These are phyloP conservation scores for Neophaeococcomyces mojaviensis DNA, from an alignment of 2,329 filamentous ascomycete species.

Conservation along the genomic window DNA sequence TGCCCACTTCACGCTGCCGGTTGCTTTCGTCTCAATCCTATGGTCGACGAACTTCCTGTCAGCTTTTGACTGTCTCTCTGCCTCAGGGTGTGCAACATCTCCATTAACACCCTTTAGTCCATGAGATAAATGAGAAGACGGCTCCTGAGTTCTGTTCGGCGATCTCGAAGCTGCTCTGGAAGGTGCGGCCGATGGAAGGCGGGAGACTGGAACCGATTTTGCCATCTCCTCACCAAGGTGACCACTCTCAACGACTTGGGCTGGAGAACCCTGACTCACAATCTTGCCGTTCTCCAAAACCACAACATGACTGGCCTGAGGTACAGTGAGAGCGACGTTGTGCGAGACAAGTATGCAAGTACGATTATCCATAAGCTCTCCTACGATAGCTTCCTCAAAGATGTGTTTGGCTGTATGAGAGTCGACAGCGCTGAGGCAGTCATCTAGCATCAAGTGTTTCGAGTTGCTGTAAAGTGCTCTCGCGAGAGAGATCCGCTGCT, in stretches of 20 bases:
- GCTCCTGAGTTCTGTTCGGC: constrained; percentile 54
- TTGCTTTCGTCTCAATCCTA: constrained; percentile 68
- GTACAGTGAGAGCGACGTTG: constrained; percentile 81
- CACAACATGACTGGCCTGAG: constrained; percentile 71
- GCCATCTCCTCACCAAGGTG: constrained; percentile 78
- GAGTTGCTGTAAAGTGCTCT: constrained; percentile 94
- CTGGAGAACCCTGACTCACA: constrained; percentile 64
- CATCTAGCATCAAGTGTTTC: constrained; percentile 81
- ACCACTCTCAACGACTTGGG: constrained; percentile 76
- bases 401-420: constrained; percentile 98
- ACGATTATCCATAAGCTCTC: constrained; percentile 76
- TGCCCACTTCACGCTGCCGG: constrained; percentile 77
- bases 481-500: constrained; percentile 94
- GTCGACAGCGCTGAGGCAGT: constrained; percentile 93
- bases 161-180: constrained; percentile 72
- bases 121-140: constrained; percentile 1
- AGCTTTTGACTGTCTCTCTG: constrained; percentile 22
- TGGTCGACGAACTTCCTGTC: constrained; percentile 33
- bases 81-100: constrained; percentile 23
- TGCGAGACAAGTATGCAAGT: constrained; percentile 96
- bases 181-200: constrained; percentile 61
- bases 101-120: constrained; percentile 31
- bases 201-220: constrained; percentile 65
- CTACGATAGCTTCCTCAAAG: constrained; percentile 84
- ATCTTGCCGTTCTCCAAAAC: constrained; percentile 82